Conservation (phyloP, 2,329 filamentous ascomycete species). For the Trichoderma sp. region DNA sequence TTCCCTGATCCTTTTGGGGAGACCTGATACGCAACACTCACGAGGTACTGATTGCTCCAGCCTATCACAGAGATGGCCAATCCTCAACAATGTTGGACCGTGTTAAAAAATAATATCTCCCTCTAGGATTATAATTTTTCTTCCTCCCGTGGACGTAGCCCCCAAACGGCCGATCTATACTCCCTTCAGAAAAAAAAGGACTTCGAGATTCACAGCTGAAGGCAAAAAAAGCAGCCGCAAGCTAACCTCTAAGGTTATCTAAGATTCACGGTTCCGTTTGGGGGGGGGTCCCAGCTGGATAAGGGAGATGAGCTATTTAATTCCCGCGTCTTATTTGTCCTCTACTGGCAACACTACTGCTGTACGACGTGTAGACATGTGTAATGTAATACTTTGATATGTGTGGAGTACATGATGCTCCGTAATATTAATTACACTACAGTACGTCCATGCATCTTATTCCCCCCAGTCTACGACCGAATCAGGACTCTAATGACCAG, state of each 20-base stretch:
- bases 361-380: not conserved
- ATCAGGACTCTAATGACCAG: not conserved
- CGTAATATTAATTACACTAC: slow-evolving; percentile 7
- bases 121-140: not conserved
- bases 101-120: not conserved
- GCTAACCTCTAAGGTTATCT: not conserved
- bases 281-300: not conserved
- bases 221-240: not conserved
- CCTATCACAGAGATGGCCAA: not conserved
- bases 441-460: not conserved
- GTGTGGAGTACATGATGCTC: slow-evolving; percentile 1
- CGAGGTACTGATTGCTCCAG: not conserved
- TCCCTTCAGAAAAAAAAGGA: not conserved
- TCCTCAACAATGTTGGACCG: not conserved
- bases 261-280: not conserved
- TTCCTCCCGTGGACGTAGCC: not conserved
- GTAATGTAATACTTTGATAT: not conserved
- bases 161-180: not conserved
- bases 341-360: not conserved
- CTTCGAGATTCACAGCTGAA: not conserved
- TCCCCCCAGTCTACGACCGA: not conserved
- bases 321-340: not conserved
- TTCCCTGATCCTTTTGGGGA: not conserved
- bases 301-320: slow-evolving; percentile 12
- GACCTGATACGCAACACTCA: not conserved